Conservation (phyloP, 179 eudicot species). For the Silene vulgaris region DNA sequence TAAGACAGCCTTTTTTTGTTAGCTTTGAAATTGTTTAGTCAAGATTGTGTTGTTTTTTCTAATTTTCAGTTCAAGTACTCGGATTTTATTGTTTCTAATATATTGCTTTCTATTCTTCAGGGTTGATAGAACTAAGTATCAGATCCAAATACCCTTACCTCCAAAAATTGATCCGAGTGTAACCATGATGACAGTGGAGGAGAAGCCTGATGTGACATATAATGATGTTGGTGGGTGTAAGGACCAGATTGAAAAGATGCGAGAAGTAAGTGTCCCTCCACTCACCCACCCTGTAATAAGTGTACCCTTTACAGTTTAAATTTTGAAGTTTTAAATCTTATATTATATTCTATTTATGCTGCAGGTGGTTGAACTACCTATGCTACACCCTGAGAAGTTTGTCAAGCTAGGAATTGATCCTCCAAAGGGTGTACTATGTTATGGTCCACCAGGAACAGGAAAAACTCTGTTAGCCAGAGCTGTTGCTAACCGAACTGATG, state of each 20-base stretch:
- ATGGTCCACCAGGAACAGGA: slow-evolving; percentile 97
- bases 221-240: slow-evolving; percentile 98
- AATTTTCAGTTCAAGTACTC: not conserved
- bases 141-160: slow-evolving; percentile 93
- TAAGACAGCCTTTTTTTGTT: not conserved
- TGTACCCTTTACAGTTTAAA: not conserved
- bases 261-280: slow-evolving; percentile 53
- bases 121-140: slow-evolving; percentile 86
- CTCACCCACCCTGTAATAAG: not conserved
- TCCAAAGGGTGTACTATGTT: slow-evolving; percentile 94
- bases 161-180: slow-evolving; percentile 97
- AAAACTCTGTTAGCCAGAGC: slow-evolving; percentile 96
- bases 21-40: not conserved
- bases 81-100: not conserved
- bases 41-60: not conserved
- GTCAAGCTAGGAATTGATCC: slow-evolving; percentile 97
- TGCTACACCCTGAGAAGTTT: slow-evolving; percentile 95
- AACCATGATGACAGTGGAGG: slow-evolving; percentile 97
- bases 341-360: not conserved
- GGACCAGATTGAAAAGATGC: slow-evolving; percentile 93
- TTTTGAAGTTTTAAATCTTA: not conserved
- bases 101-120: slow-evolving; percentile 36
- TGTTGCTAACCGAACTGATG: slow-evolving; percentile 90
- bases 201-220: slow-evolving; percentile 95
- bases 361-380: slow-evolving; percentile 93